These are phyloP conservation scores for Amauroascus verrucosus DNA, from an alignment of 2,329 filamentous ascomycete genomes.

Conservation along the genomic window DNA sequence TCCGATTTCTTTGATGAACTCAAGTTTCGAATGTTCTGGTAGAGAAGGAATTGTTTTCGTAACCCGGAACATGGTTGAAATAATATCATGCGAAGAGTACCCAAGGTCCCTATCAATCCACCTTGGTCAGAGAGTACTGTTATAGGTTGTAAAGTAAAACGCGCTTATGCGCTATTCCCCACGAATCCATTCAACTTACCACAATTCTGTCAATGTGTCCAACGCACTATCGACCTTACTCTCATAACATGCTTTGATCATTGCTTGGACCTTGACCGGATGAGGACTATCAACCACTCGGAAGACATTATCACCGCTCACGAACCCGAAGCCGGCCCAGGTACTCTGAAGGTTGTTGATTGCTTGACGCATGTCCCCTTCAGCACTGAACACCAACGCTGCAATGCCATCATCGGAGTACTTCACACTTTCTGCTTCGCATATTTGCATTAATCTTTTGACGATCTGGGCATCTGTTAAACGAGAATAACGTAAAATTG, in stretches of 20 bases:
- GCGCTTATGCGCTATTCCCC: no score
- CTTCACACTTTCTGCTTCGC: conserved; percentile 80
- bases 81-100: conserved; percentile 98
- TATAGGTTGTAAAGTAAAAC: not conserved
- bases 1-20: conserved; percentile 97
- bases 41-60: conserved; percentile 90
- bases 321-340: conserved; percentile 83
- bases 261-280: conserved; percentile 95
- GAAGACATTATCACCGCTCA: conserved; percentile 97
- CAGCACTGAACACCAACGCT: conserved; percentile 91
- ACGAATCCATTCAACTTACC: conserved; percentile 39
- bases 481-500: conserved; percentile 85
- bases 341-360: conserved; percentile 98
- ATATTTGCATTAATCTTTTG: conserved; percentile 81
- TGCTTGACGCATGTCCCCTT: conserved; percentile 97
- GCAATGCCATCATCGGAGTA: conserved; percentile 89
- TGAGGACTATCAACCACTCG: conserved; percentile 94
- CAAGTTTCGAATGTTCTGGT: conserved; percentile 88
- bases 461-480: conserved; percentile 89
- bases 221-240: conserved; percentile 80
- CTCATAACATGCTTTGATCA: conserved; percentile 96
- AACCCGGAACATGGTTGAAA: conserved; percentile 97
- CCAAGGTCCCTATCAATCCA: conserved; percentile 56
- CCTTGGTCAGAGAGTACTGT: conserved; percentile 6
- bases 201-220: conserved; percentile 78